Base-by-base conservation (phyloP, 2,329 filamentous ascomycete species). In the Exophiala aquamarina region DNA sequence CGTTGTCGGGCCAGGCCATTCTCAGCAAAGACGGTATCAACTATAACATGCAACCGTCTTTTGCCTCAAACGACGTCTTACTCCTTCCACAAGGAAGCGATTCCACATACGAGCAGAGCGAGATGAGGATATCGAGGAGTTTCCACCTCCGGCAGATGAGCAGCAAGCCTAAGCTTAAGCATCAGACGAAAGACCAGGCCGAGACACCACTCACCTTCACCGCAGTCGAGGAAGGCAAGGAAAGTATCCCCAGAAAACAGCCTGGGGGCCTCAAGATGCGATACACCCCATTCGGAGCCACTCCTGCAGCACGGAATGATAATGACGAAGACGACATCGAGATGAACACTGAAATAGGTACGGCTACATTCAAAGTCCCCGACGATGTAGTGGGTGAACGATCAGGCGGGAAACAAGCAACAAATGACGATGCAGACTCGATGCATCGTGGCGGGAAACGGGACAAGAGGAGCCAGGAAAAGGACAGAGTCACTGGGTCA, bases 221-320 rank as follows among this genome's bases (percentile, higher is more conserved):
- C 3, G 56, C 56, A 13, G 50, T 50, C 3, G 21, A 41, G 19
- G 42, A 31, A 8, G 52, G 62, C 36, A 49, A 62, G 31, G 61
- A 63, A 18, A 70, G 67, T 52, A 64, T 66, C 2, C 57, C 64
- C 26, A 63, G 65, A 28, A 60, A 67, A 42, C 70, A 74, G 44
- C 70, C 70, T 11, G 67, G 67, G 36, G 55, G 50, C 47, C 44
- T 74, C 50, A 70, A 66, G 54, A 71, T 72, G 69, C 70, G 70
- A 21, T 73, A 73, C 50, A 63, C 63, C 7, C 70, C 71, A 15
- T 65, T 70, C 29, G 71, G 71, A 13, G 47, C 36, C 13, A 4
- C 10, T 20, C n/a, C 36, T 41, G 21, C 45, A 20, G 10, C 32
- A 11, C 38, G 15, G n/a, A 34, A 31, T 21, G 14, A 20, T 6